Evolutionary conservation across 352 stramenopile species (phyloP).

Genomic region (Globisporangium recalcitrans): DNA sequence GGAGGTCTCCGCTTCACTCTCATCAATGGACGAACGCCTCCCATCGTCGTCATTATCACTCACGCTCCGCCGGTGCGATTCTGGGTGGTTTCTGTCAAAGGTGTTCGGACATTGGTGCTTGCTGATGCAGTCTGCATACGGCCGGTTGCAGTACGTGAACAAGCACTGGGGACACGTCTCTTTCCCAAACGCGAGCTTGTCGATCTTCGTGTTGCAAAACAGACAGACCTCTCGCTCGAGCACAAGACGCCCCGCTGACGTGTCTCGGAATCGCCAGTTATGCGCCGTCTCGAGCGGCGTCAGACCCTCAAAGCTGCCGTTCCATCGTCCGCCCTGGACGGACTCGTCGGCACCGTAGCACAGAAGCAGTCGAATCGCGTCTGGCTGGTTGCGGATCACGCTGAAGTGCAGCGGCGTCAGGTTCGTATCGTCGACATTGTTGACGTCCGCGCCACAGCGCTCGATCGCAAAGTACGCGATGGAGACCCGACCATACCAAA

Average conservation of each 20-base stretch:
- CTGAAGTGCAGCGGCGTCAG: constrained; percentile 78
- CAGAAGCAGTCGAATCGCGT: constrained; percentile 67
- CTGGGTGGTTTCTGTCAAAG: background rate
- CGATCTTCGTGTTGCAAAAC: constrained; percentile 73
- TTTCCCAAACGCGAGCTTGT: constrained; percentile 48
- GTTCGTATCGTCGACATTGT: constrained; percentile 61
- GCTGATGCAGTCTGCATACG: constrained; percentile 43
- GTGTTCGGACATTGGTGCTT: constrained; percentile 60
- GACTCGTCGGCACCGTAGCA: constrained; percentile 37
- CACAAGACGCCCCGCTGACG: constrained; percentile 53
- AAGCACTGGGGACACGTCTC: constrained; percentile 46
- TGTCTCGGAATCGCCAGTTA: constrained; percentile 66
- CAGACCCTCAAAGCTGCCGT: constrained; percentile 25
- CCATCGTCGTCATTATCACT: constrained; percentile 8
- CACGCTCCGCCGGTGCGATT: background rate
- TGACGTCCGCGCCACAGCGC: constrained; percentile 53
- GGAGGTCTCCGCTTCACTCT: background rate
- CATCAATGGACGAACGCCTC: background rate
- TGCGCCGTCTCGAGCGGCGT: constrained; percentile 54
- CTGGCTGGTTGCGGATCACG: constrained; percentile 70
- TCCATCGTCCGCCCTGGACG: constrained; percentile 30
- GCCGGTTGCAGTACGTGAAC: constrained; percentile 52
- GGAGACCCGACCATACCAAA: constrained; percentile 57
- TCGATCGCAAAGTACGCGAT: constrained; percentile 67
- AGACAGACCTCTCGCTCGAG: constrained; percentile 72